Conservation (phyloP, 164 flowering plant species). For the Piper betle region DNA sequence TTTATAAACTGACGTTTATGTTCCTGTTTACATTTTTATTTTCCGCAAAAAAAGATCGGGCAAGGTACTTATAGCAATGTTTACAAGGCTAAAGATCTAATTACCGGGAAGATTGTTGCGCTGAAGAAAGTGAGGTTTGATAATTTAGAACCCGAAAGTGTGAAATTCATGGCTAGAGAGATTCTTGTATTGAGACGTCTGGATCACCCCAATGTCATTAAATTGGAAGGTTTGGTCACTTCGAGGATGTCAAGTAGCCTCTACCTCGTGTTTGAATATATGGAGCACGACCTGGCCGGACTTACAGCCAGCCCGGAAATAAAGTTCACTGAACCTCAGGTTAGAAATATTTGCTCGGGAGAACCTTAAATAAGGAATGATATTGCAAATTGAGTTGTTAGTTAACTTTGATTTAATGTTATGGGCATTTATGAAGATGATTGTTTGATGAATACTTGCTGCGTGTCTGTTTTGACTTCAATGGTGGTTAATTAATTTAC, state of each 20-base stretch:
- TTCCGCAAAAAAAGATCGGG: slow-evolving; percentile 46
- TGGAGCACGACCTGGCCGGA: slow-evolving; percentile 96
- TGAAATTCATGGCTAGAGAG: slow-evolving; percentile 89
- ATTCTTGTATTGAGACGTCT: slow-evolving; percentile 60
- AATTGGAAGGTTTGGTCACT: slow-evolving; percentile 77
- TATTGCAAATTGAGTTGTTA: not conserved
- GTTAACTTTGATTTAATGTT: too few relatives aligned
- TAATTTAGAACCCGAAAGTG: slow-evolving; percentile 86
- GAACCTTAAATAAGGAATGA: not conserved
- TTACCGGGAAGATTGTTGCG: slow-evolving; percentile 82
- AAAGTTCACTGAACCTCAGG: slow-evolving; percentile 86
- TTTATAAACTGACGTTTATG: too few relatives aligned
- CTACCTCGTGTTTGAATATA: slow-evolving; percentile 77
- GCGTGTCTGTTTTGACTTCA: too few relatives aligned
- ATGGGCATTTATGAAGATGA: not conserved
- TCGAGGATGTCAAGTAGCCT: slow-evolving; percentile 92
- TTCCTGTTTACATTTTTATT: not conserved
- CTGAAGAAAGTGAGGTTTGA: slow-evolving; percentile 90
- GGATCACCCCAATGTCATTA: slow-evolving; percentile 82
- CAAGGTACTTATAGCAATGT: slow-evolving; percentile 97
- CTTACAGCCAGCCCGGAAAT: slow-evolving; percentile 54
- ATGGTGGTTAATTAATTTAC: too few relatives aligned
- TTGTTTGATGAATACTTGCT: too few relatives aligned
- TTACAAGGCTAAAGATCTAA: slow-evolving; percentile 73
- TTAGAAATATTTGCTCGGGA: slow-evolving; percentile 5